Conservation (phyloP, 495 filamentous ascomycete species). For the Stereocaulon alpinum region DNA sequence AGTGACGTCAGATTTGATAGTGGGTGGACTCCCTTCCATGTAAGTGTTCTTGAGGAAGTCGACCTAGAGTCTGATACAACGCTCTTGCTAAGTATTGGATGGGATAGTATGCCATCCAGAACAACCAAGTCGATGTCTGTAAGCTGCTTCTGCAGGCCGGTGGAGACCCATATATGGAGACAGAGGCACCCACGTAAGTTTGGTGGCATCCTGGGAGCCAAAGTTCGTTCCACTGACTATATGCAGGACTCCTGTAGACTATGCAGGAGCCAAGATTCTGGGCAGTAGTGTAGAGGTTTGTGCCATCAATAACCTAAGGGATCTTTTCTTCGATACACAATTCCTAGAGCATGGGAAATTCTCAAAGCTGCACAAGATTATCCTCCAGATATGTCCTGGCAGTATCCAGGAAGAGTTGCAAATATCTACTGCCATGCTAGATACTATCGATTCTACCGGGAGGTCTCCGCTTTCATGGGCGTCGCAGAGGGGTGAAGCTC, state of each 20-base stretch:
- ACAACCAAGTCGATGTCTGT: background rate
- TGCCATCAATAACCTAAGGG: background rate
- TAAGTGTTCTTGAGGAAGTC: background rate
- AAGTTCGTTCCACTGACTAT: background rate
- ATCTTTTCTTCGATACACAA: background rate
- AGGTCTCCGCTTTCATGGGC: constrained; percentile 7
- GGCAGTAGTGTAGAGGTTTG: background rate
- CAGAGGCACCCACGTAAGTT: background rate
- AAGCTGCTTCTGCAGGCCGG: background rate
- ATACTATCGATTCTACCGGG: background rate
- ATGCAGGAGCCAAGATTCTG: background rate
- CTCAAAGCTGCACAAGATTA: background rate
- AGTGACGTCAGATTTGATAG: background rate
- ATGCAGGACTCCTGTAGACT: background rate
- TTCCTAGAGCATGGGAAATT: background rate
- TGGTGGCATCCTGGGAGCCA: background rate
- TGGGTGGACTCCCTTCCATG: background rate
- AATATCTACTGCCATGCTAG: background rate
- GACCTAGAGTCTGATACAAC: background rate
- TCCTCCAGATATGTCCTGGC: background rate
- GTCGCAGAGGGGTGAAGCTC: background rate
- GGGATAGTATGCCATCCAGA: background rate
- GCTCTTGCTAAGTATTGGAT: background rate
- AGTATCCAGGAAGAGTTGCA: background rate
- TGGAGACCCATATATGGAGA: background rate